Evolutionary conservation across 257 asterid species (phyloP).

Genomic region (Echium plantagineum): DNA sequence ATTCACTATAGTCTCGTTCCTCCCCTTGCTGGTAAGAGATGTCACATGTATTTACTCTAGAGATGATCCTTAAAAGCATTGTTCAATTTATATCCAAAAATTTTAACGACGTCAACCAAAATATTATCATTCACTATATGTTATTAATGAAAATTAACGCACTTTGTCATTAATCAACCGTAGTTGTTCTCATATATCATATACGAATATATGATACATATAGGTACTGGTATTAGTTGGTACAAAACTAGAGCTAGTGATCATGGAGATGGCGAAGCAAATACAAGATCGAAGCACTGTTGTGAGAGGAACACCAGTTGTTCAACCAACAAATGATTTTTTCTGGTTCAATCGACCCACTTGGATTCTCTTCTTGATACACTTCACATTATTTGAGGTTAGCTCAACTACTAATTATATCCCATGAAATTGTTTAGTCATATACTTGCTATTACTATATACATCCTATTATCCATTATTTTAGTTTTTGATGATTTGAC

Average conservation of each 20-base stretch:
- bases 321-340: slow-evolving; percentile 46
- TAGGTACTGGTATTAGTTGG: slow-evolving; percentile 47
- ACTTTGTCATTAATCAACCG: too few relatives aligned
- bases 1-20: slow-evolving; percentile 34
- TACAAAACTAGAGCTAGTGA: slow-evolving; percentile 49
- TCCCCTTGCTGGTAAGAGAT: slow-evolving; percentile 43
- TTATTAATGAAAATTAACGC: too few relatives aligned
- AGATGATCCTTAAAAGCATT: too few relatives aligned
- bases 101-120: too few relatives aligned
- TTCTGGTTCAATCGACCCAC: slow-evolving; percentile 58
- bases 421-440: too few relatives aligned
- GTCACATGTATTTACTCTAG: neutral
- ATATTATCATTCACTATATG: too few relatives aligned
- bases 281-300: slow-evolving; percentile 41
- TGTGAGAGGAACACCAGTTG: slow-evolving; percentile 56
- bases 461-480: too few relatives aligned
- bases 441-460: too few relatives aligned
- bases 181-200: too few relatives aligned
- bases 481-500: too few relatives aligned
- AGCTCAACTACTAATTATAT: neutral
- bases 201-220: too few relatives aligned
- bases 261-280: slow-evolving; percentile 61
- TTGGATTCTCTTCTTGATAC: slow-evolving; percentile 57
- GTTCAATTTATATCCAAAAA: too few relatives aligned
- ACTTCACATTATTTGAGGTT: slow-evolving; percentile 49